A percentile compares a stretch with the other conserved stretches of the same genome.
These are phyloP conservation scores for Yamadazyma sp. DNA, from an alignment of 1,139 yeast species.

Conservation along the genomic window DNA sequence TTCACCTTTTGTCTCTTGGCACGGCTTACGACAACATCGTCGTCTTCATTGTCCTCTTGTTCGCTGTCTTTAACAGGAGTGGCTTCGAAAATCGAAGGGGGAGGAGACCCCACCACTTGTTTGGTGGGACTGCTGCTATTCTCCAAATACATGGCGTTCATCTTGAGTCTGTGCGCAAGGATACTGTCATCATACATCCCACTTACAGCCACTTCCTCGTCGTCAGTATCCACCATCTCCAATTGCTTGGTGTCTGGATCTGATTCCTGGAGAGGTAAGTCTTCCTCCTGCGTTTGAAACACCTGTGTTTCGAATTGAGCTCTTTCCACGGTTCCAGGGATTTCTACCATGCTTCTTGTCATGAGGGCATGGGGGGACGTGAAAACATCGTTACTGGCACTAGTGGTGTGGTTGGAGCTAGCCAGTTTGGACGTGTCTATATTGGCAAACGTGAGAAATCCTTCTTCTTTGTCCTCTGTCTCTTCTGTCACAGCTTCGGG, in stretches of 20 bases:
- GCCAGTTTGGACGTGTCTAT: conserved; percentile 1
- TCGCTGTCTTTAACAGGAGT: too few species aligned
- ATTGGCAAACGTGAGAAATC: conserved; percentile 7
- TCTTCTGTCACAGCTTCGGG: conserved; percentile 1
- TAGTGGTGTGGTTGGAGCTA: neutral
- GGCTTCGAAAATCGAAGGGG: conserved; percentile 3
- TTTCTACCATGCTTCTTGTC: conserved; percentile 11
- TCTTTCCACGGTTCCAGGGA: conserved; percentile 17
- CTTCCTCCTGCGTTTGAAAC: conserved; percentile 18
- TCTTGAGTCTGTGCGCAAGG: conserved; percentile 12
- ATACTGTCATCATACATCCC: conserved; percentile 16
- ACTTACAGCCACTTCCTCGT: conserved; percentile 13
- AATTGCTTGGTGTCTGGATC: conserved; percentile 6
- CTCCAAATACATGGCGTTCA: neutral
- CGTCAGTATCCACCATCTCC: conserved; percentile 19
- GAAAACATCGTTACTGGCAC: neutral
- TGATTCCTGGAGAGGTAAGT: neutral
- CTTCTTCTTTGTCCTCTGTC: conserved; percentile 2
- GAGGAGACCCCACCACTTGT: conserved; percentile 6
- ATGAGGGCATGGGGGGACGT: conserved; percentile 4
- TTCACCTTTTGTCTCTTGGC: conserved; percentile 9
- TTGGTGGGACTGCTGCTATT: conserved; percentile 10
- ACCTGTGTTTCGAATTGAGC: conserved; percentile 16
- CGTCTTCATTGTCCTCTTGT: conserved; percentile 5
- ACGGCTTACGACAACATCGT: conserved; percentile 12